Conservation (phyloP, 495 filamentous ascomycete species). For the Daldinia decipiens region DNA sequence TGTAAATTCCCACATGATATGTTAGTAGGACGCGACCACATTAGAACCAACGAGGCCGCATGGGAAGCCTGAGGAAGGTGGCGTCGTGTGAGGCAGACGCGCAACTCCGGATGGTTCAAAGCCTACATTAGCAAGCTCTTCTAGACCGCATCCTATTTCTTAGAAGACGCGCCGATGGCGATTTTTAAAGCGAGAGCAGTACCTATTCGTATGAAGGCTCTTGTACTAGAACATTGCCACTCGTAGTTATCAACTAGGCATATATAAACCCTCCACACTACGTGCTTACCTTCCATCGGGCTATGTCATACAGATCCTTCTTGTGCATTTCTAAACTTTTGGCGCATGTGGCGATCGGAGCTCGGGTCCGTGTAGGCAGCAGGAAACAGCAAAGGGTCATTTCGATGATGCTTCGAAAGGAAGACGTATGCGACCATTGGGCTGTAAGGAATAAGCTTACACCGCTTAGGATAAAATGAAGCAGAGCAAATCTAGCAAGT, state of each 20-base stretch:
- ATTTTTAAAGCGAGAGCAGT: background rate
- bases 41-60: background rate
- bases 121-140: background rate
- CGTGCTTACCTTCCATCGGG: background rate
- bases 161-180: background rate
- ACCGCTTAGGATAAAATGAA: background rate
- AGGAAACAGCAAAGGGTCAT: background rate
- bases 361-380: background rate
- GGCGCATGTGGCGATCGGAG: background rate
- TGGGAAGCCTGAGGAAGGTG: background rate
- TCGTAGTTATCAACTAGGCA: background rate
- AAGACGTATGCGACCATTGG: background rate
- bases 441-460: background rate
- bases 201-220: background rate
- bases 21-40: background rate
- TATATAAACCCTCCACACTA: background rate
- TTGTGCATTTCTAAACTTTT: background rate
- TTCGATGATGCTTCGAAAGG: background rate
- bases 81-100: background rate
- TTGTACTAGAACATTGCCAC: background rate
- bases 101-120: background rate
- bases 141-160: background rate
- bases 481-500: background rate
- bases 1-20: background rate
- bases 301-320: background rate